phyloP scores from a whole-genome alignment of 1,284 basidiomycete species.

The Polyporus tsugae region DNA sequence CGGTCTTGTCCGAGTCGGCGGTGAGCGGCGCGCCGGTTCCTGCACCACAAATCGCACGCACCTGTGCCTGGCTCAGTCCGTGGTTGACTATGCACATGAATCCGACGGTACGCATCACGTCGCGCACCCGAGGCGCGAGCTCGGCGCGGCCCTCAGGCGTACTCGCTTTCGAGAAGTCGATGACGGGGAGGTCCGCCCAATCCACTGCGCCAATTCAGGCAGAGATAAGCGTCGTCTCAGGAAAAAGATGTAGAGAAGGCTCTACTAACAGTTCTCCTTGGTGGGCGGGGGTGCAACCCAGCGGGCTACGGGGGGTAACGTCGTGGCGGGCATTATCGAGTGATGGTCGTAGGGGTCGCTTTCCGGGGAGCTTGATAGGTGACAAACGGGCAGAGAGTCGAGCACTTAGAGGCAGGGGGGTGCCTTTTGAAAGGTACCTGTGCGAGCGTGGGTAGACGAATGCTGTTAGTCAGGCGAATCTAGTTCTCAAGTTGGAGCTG shows the following conservation, averaged over 20 bases:
- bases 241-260: not conserved
- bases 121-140: conserved; percentile 56
- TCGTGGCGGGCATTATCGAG: conserved; percentile 20
- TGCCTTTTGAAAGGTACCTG: not conserved
- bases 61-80: conserved; percentile 56
- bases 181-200: conserved; percentile 69
- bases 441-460: not conserved
- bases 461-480: not conserved
- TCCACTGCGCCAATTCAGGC: conserved; percentile 52
- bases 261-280: conserved; percentile 43
- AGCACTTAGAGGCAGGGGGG: not conserved
- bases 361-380: not conserved
- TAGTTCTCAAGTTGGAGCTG: not conserved
- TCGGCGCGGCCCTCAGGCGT: conserved; percentile 55
- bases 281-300: conserved; percentile 46
- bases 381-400: not conserved
- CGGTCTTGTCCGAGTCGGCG: conserved; percentile 36
- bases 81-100: conserved; percentile 72
- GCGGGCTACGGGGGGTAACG: conserved; percentile 38
- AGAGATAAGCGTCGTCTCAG: not conserved
- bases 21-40: not conserved
- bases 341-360: not conserved
- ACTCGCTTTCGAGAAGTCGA: conserved; percentile 63
- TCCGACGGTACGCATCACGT: conserved; percentile 65
- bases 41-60: too few relatives aligned